Conservation (phyloP, 495 filamentous ascomycete species). For the Friedmanniomyces endolithicus region DNA sequence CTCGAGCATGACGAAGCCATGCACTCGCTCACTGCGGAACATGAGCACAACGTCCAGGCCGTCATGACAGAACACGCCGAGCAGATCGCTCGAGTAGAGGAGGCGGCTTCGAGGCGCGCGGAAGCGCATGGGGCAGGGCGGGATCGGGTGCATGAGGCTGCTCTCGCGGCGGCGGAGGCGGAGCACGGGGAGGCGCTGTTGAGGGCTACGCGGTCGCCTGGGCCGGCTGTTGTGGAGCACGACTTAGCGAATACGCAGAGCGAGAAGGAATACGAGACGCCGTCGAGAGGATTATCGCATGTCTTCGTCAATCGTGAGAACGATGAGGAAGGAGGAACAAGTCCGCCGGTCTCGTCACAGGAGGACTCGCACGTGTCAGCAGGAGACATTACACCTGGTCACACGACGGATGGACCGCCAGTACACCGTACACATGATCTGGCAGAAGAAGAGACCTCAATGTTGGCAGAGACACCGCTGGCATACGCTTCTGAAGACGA, state of each 20-base stretch:
- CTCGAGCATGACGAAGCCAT: neutral
- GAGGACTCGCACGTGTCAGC: too few species aligned
- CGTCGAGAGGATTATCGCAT: constrained; percentile 1
- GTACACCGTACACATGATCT: too few species aligned
- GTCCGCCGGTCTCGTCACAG: too few species aligned
- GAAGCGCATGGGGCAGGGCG: constrained; percentile 1
- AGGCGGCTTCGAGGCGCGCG: constrained; percentile 6
- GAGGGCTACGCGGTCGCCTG: neutral
- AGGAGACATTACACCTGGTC: too few species aligned
- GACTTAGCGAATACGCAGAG: neutral
- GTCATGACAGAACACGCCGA: constrained; percentile 1
- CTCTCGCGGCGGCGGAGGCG: neutral
- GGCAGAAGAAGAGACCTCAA: neutral
- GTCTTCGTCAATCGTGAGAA: constrained; percentile 8
- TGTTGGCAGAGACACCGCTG: constrained; percentile 8
- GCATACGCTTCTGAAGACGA: constrained; percentile 13
- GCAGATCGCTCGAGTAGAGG: constrained; percentile 4
- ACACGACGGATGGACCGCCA: too few species aligned
- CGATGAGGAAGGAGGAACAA: neutral
- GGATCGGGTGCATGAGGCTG: constrained; percentile 1
- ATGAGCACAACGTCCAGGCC: constrained; percentile 8
- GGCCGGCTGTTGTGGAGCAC: neutral
- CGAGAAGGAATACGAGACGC: neutral
- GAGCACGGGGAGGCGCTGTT: constrained; percentile 1
- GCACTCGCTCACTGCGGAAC: neutral